These are phyloP conservation scores for Entomortierella lignicola DNA, from an alignment of 192 early-diverging fungal species.

Conservation along the genomic window DNA sequence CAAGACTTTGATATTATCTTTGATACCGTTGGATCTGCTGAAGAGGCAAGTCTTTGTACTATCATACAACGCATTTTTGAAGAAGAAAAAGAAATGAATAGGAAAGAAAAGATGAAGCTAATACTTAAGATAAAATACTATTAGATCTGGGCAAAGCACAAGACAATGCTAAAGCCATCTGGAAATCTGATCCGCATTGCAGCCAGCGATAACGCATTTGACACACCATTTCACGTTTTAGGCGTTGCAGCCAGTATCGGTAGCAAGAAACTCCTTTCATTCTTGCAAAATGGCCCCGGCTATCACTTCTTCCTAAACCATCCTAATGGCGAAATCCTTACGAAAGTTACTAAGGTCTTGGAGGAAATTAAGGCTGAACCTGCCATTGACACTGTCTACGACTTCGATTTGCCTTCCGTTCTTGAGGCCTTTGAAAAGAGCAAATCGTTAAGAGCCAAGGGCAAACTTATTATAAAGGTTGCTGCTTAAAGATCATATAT, in stretches of 20 bases:
- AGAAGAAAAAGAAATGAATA: no score
- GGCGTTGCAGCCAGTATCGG: neutral
- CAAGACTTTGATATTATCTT: slow-evolving; percentile 59
- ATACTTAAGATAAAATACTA: no score
- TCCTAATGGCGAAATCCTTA: slow-evolving; percentile 18
- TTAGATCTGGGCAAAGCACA: slow-evolving; percentile 36
- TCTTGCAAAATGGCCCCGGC: slow-evolving; percentile 24
- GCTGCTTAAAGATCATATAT: no score
- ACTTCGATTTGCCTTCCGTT: slow-evolving; percentile 19
- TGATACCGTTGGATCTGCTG: slow-evolving; percentile 55
- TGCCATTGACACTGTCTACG: slow-evolving; percentile 21
- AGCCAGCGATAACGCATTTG: slow-evolving; percentile 8
- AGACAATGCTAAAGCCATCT: slow-evolving; percentile 17
- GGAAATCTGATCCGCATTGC: slow-evolving; percentile 29
- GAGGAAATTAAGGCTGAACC: slow-evolving; percentile 19
- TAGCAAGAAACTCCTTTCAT: slow-evolving; percentile 10
- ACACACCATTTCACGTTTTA: slow-evolving; percentile 7
- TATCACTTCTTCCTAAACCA: slow-evolving; percentile 29
- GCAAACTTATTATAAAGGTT: slow-evolving; percentile 36
- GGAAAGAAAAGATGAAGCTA: no score
- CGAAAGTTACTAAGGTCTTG: slow-evolving; percentile 19
- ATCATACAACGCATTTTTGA: no score
- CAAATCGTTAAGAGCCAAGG: slow-evolving; percentile 15
- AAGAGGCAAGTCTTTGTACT: slow-evolving; percentile 14
- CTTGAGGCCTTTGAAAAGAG: slow-evolving; percentile 32